phyloP scores from a whole-genome alignment of 2,329 filamentous ascomycete species.

The Conoideocrella luteorostrata region DNA sequence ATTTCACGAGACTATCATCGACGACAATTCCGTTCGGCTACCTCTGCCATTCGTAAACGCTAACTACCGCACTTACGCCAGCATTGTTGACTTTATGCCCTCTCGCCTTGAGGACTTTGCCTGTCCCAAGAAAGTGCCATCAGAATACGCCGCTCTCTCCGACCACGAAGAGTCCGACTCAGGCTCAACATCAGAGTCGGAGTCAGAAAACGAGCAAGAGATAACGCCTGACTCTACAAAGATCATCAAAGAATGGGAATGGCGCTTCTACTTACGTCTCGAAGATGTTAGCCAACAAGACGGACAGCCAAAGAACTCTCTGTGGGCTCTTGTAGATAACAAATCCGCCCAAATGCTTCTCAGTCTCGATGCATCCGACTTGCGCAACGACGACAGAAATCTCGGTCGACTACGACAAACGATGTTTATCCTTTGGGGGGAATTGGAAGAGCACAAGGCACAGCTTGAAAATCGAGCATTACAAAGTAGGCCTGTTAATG shows the following conservation, averaged over 20 bases:
- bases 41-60: constrained; percentile 67
- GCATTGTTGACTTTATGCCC: constrained; percentile 80
- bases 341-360: constrained; percentile 41
- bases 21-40: constrained; percentile 28
- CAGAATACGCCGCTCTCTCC: constrained; percentile 45
- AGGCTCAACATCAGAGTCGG: constrained; percentile 13
- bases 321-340: constrained; percentile 67
- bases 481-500: not conserved
- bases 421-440: constrained; percentile 77
- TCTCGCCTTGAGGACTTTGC: constrained; percentile 65
- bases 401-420: constrained; percentile 57
- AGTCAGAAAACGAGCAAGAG: constrained; percentile 18
- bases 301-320: constrained; percentile 32
- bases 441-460: constrained; percentile 66
- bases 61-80: constrained; percentile 62
- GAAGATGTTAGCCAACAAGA: constrained; percentile 52
- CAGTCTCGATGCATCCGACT: constrained; percentile 42
- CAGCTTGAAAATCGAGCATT: constrained; percentile 7
- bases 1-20: constrained; percentile 36
- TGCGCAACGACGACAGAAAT: constrained; percentile 44
- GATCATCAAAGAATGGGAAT: constrained; percentile 56
- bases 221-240: constrained; percentile 17
- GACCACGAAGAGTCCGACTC: constrained; percentile 27
- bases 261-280: constrained; percentile 74
- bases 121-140: constrained; percentile 31